Evolutionary conservation across 2,329 filamentous ascomycete genomes (phyloP), one percentile per base, ranked within the genome.

Genomic region (Colletotrichum musae): DNA sequence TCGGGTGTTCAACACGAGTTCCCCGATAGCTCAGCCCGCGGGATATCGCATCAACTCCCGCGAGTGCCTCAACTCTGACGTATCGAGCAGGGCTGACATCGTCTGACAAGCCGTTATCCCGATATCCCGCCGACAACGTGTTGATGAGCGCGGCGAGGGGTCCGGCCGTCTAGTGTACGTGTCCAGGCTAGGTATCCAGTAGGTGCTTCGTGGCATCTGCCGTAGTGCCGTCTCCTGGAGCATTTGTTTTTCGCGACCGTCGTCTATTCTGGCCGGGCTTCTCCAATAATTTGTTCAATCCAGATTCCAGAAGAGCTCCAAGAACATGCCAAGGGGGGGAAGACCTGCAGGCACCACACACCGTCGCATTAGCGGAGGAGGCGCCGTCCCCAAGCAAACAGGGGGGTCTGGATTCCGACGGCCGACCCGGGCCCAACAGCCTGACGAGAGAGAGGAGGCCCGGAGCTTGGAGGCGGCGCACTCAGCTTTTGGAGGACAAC

Each of bases 341-440:
- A 39, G 24, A 36, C 58, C 45, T 63, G 64, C 68, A 70, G 68
- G 57, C 58, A 58, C 63, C 39, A 15, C 51, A 54, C 43, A 48
- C 53, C 68, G 64, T 67, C 52, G 53, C 68, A 53, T 63, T 58
- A 57, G 41, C 26, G 53, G 68, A 47, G 52, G 21, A 63, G 39
- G 53, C 48, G 36, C 24, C 50, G 53, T 45, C 21, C 58, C 50
- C 50, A 48, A 43, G 45, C 24, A 47, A n/a, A 7, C n/a, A 62
- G 57, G 68, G 52, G 68, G 64, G 43, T 63, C 7, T 51, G 52
- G 13, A 58, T 63, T 63, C 58, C 64, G 63, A 70, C 47, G 64
- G 64, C 64, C 57, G 67, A 70, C 56, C 56, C 57, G 67, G 57
- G 41, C 45, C 66, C 66, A 69, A 60, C 65, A 69, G 50, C 16